These are phyloP conservation scores for Daldinia vernicosa DNA, from an alignment of 495 filamentous ascomycete species.

Conservation along the genomic window DNA sequence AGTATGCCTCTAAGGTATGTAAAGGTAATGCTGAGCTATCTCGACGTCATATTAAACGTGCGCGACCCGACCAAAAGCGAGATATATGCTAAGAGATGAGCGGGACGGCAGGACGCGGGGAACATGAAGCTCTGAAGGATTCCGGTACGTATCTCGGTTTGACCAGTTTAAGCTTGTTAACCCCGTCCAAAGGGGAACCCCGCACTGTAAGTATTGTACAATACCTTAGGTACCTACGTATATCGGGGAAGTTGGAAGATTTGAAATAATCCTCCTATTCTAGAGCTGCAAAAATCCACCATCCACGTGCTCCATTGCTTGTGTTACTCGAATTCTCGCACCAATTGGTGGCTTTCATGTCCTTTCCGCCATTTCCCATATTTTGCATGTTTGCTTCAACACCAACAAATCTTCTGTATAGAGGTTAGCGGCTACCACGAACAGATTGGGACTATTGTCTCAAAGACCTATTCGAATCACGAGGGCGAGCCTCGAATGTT, in stretches of 20 bases:
- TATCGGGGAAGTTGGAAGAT: too few relatives aligned
- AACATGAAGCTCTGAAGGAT: not conserved
- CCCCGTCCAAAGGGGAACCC: constrained; percentile 20
- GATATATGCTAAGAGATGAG: not conserved
- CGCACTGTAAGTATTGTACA: constrained; percentile 31
- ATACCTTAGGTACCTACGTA: too few relatives aligned
- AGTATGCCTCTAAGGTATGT: not conserved
- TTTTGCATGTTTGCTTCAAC: not conserved
- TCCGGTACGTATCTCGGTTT: not conserved
- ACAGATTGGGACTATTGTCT: not conserved
- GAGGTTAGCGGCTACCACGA: not conserved
- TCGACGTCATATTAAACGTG: not conserved
- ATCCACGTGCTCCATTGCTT: constrained; percentile 18
- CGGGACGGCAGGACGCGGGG: not conserved
- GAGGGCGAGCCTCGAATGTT: not conserved
- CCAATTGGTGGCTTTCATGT: not conserved
- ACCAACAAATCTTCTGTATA: not conserved
- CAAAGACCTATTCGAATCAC: not conserved
- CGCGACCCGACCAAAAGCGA: not conserved
- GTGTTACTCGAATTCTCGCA: constrained; percentile 11
- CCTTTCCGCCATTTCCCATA: constrained; percentile 3
- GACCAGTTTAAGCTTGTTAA: constrained; percentile 11
- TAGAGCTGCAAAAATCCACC: constrained; percentile 21
- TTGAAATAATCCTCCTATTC: constrained; percentile 8
- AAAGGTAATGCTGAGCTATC: not conserved